These are phyloP conservation scores for Coemansia sp. DNA, from an alignment of 192 early-diverging fungal genomes.

Conservation along the genomic window DNA sequence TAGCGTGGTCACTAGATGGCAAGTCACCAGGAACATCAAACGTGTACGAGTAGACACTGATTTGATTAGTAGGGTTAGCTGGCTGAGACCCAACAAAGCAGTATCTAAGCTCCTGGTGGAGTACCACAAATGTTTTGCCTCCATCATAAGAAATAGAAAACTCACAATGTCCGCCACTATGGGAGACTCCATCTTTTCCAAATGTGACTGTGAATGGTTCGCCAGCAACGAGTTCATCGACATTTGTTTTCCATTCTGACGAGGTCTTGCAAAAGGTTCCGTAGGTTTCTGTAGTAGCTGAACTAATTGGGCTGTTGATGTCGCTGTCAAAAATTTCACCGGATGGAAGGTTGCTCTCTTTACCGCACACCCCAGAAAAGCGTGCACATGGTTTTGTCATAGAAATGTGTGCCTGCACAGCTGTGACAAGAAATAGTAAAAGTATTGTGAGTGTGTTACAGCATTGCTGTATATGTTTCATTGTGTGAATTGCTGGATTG, in stretches of 20 bases:
- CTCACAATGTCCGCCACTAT: constrained; percentile 63
- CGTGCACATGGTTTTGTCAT: constrained; percentile 1
- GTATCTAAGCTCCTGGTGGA: constrained; percentile 46
- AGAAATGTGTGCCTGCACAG: neutral
- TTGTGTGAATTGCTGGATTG: neutral
- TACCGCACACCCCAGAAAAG: neutral
- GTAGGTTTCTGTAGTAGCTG: constrained; percentile 18
- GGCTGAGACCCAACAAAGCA: constrained; percentile 31
- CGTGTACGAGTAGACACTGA: constrained; percentile 20
- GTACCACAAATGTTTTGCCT: constrained; percentile 56
- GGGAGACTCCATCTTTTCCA: constrained; percentile 7
- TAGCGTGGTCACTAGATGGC: constrained; percentile 47
- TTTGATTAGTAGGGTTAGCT: constrained; percentile 4
- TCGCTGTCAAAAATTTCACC: neutral
- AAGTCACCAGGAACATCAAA: constrained; percentile 52
- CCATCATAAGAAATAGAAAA: constrained; percentile 61
- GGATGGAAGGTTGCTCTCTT: neutral
- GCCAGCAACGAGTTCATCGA: constrained; percentile 42
- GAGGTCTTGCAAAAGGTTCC: constrained; percentile 21
- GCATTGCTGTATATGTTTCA: neutral
- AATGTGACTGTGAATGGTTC: constrained; percentile 47
- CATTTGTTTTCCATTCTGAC: neutral
- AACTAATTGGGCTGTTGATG: constrained; percentile 7
- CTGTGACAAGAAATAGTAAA: neutral
- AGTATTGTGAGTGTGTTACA: no score